phyloP scores from a whole-genome alignment of 2,329 filamentous ascomycete species.

The Dothiorella sarmentorum region DNA sequence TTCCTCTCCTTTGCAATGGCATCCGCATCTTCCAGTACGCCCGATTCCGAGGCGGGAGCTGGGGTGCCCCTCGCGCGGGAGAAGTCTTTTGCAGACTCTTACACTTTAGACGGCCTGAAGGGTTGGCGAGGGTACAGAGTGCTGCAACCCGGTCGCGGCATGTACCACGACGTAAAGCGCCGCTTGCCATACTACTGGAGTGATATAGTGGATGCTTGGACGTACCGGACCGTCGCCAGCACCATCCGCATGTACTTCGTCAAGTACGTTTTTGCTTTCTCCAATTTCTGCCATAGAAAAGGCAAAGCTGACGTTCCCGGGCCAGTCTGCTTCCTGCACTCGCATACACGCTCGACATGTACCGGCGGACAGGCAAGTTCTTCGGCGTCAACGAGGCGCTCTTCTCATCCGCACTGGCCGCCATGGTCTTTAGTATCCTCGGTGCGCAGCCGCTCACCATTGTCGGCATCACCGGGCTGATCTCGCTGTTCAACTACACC shows the following conservation, averaged over 20 bases:
- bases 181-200: constrained; percentile 55
- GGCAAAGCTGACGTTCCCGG: background rate
- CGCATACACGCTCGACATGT: constrained; percentile 58
- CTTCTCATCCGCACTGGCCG: constrained; percentile 54
- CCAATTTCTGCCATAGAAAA: constrained; percentile 5
- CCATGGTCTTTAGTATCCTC: constrained; percentile 53
- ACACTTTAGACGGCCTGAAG: constrained; percentile 35
- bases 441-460: constrained; percentile 55
- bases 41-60: background rate
- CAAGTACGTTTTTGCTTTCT: constrained; percentile 37
- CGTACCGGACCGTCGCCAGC: constrained; percentile 53
- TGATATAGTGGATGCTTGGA: constrained; percentile 54
- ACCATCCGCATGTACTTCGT: constrained; percentile 59
- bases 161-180: constrained; percentile 53
- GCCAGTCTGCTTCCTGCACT: constrained; percentile 53
- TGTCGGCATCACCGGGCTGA: constrained; percentile 53
- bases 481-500: constrained; percentile 56
- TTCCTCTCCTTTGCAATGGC: background rate
- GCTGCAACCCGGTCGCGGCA: constrained; percentile 48
- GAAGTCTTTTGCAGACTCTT: constrained; percentile 24
- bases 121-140: constrained; percentile 43
- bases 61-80: constrained; percentile 27
- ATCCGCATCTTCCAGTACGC: background rate
- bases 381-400: constrained; percentile 57
- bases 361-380: constrained; percentile 52